Evolutionary conservation across 192 early-diverging fungal genomes (phyloP), one percentile per base, ranked within the genome.

Genomic region (Coemansia sp.): DNA sequence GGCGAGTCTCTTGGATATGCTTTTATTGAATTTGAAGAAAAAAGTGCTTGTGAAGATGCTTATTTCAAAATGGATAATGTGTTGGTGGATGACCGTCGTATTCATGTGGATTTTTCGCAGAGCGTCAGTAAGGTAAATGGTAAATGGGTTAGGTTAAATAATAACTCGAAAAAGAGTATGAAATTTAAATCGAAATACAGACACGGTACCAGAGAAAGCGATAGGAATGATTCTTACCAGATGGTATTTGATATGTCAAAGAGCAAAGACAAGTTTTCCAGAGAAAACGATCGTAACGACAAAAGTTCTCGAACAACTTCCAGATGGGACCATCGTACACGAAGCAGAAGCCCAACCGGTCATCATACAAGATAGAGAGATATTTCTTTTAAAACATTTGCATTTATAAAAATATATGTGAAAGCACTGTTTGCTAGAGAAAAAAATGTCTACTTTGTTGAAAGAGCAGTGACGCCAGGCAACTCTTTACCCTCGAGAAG

Each of bases 21-120:
- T 4, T 98, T 98, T 80, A 91, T 98, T 56, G 96, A 98, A 71
- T 98, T 94, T 85, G 91, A 89, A 9, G 86, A 91, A 14, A 90
- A 92, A 65, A 89, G 90, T 39, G 86, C 87, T 23, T 93, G 92
- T 68, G 95, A 97, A 76, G 89, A 92, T 71, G 95, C 95, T 9
- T 97, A 95, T 63, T 93, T 94, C 71, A 95, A 96, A 72, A 96
- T 96, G 96, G 92, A 98, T 56, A 94, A 93, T 63, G 95, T 96
- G 1, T 67, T 97, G 23, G 93, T 98, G 63, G 96, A 98, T 70
- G 96, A 98, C 73, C 88, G 95, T 1, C 75, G 96, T 21, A 95
- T 98, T 50, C 92, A 96, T 70, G 95, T 98, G 14, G 96, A 98
- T 76, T 98, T 98, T 66, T 98, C 96, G 25, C 96, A 98, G 81